phyloP scores from a whole-genome alignment of 2,329 filamentous ascomycete genomes.

The Microdochium trichocladiopsis region DNA sequence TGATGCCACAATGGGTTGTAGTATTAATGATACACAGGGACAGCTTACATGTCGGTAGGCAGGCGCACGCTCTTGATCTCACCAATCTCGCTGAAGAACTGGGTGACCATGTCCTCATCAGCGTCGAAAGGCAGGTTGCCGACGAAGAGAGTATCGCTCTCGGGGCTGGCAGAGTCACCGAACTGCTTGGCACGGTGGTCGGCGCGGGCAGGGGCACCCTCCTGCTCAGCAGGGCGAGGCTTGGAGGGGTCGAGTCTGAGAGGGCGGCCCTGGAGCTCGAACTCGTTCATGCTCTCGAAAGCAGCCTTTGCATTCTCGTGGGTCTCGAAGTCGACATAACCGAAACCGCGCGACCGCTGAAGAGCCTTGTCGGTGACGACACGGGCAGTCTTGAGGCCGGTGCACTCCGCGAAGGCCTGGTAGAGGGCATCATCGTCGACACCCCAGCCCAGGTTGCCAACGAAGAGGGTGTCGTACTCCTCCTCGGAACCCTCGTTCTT shows the following conservation, averaged over 20 bases:
- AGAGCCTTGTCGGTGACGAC: conserved; percentile 77
- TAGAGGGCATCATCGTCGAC: conserved; percentile 77
- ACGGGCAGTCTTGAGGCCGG: conserved; percentile 64
- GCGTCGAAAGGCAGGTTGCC: conserved; percentile 85
- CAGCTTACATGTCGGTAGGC: conserved; percentile 69
- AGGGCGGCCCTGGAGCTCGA: conserved; percentile 65
- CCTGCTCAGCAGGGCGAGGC: conserved; percentile 50
- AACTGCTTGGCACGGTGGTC: conserved; percentile 60
- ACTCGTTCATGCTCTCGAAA: conserved; percentile 65
- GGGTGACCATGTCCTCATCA: conserved; percentile 66
- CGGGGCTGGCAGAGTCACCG: conserved; percentile 73
- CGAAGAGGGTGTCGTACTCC: conserved; percentile 65
- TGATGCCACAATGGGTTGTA: background rate
- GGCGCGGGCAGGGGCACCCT: conserved; percentile 47
- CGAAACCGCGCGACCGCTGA: conserved; percentile 85
- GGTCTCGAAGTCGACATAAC: conserved; percentile 81
- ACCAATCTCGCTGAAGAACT: conserved; percentile 66
- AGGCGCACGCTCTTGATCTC: conserved; percentile 75
- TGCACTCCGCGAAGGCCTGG: conserved; percentile 74
- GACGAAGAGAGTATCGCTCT: conserved; percentile 82
- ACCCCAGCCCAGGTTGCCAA: conserved; percentile 87
- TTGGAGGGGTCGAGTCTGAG: conserved; percentile 77
- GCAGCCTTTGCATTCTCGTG: conserved; percentile 63
- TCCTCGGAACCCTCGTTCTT: conserved; percentile 50
- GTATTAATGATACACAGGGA: background rate